Evolutionary conservation across 768 basidiomycete species (phyloP).

Genomic region (Boletus sp.): DNA sequence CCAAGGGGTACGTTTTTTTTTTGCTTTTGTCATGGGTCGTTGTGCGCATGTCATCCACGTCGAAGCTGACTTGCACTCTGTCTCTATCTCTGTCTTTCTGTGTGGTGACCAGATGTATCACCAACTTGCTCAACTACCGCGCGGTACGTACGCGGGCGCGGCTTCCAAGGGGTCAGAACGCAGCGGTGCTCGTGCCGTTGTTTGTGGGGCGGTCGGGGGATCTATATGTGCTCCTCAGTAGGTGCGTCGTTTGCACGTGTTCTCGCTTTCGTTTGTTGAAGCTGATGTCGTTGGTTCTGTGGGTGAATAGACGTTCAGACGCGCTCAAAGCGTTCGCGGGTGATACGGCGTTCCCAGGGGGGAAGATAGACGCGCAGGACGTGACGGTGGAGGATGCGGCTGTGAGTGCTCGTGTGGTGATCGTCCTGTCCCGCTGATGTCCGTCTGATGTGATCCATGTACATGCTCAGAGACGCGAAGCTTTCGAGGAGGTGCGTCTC

Average conservation of each 20-base stretch:
- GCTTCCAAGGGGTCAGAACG: conserved; percentile 58
- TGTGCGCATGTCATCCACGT: background rate
- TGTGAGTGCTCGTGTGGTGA: conserved; percentile 35
- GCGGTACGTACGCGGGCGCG: conserved; percentile 30
- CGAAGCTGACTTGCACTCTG: background rate
- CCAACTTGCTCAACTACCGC: conserved; percentile 27
- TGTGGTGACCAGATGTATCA: conserved; percentile 20
- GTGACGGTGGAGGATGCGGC: conserved; percentile 75
- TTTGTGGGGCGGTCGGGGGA: conserved; percentile 85
- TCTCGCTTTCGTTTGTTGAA: background rate
- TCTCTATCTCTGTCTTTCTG: background rate
- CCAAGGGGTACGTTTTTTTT: conserved; percentile 17
- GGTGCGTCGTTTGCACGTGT: conserved; percentile 45
- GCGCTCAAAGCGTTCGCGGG: conserved; percentile 76
- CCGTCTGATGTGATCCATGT: background rate
- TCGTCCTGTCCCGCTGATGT: background rate
- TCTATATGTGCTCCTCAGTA: conserved; percentile 79
- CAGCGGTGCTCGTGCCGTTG: conserved; percentile 80
- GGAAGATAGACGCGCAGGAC: conserved; percentile 73
- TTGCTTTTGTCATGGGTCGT: background rate
- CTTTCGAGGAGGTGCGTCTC: conserved; percentile 76
- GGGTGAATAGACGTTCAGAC: conserved; percentile 58
- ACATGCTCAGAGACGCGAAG: conserved; percentile 67
- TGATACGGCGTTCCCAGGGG: conserved; percentile 87
- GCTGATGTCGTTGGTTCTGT: background rate